phyloP scores from a whole-genome alignment of 176 grass and related monocot genomes.

The Luzula sylvatica region DNA sequence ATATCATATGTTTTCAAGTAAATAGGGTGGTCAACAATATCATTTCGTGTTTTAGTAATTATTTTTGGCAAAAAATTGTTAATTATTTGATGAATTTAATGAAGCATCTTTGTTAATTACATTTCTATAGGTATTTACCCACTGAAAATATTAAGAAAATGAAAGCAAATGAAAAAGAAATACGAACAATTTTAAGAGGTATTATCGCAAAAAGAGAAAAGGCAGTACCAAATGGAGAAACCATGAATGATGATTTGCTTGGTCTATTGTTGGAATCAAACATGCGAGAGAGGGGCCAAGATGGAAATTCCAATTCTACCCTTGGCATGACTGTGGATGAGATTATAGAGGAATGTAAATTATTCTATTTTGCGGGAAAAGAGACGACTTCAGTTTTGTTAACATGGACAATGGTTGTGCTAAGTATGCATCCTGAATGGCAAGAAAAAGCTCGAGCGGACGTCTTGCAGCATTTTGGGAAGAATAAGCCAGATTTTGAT shows the following conservation, averaged over 20 bases:
- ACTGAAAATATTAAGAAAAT: constrained; percentile 37
- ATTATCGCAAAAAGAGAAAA: constrained; percentile 30
- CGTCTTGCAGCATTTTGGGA: constrained; percentile 13
- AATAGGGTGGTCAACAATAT: no score
- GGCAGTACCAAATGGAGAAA: constrained; percentile 20
- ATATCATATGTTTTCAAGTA: no score
- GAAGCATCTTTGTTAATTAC: no score
- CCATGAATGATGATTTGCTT: constrained; percentile 26
- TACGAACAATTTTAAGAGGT: constrained; percentile 25
- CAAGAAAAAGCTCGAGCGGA: constrained; percentile 15
- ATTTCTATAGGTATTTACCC: constrained; percentile 24
- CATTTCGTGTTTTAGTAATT: no score
- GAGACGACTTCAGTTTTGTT: constrained; percentile 19
- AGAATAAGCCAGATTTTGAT: constrained; percentile 40
- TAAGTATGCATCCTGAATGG: constrained; percentile 21
- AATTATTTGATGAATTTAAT: no score
- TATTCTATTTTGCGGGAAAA: constrained; percentile 23
- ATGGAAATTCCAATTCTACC: constrained; percentile 3
- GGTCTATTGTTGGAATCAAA: constrained; percentile 50
- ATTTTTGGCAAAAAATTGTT: no score
- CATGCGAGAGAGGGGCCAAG: constrained; percentile 1
- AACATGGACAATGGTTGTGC: constrained; percentile 25
- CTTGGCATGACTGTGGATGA: constrained; percentile 39
- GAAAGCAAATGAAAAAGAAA: constrained; percentile 29
- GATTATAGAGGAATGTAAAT: neutral